Conservation (phyloP, 345 rosid genomes). For the Durio zibethinus region DNA sequence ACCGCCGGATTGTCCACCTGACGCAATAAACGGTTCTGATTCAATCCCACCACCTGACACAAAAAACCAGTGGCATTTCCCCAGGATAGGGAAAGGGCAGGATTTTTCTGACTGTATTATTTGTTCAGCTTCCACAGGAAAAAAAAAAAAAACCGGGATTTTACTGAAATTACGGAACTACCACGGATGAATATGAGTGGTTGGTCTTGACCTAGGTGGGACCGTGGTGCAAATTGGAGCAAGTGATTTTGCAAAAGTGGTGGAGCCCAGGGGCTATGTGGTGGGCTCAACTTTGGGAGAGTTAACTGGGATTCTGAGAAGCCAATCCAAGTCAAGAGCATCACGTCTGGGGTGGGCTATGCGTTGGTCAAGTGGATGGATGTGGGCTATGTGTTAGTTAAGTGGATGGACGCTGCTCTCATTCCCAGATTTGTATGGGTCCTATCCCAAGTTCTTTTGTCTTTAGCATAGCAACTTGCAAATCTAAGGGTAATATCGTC, state of each 20-base stretch:
- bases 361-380: neutral
- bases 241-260: neutral
- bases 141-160: neutral
- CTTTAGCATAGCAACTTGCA: neutral
- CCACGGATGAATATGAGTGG: conserved; percentile 5
- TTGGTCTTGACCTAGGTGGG: neutral
- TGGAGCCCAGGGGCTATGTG: conserved; percentile 43
- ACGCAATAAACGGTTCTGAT: conserved; percentile 9
- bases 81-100: neutral
- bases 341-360: neutral
- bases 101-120: neutral
- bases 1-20: neutral
- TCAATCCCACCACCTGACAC: conserved; percentile 11
- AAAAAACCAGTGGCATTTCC: neutral
- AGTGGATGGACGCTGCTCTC: conserved; percentile 13
- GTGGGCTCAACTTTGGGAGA: too few species aligned
- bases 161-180: neutral
- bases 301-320: too few species aligned
- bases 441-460: neutral
- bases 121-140: neutral
- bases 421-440: conserved; percentile 8
- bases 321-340: neutral
- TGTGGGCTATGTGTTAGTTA: neutral
- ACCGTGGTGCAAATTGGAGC: conserved; percentile 3
- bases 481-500: conserved; percentile 12